Evolutionary conservation across 805 yeast species (phyloP), one percentile per base, ranked within the genome.

Genomic region (Kodamaea leandrae): DNA sequence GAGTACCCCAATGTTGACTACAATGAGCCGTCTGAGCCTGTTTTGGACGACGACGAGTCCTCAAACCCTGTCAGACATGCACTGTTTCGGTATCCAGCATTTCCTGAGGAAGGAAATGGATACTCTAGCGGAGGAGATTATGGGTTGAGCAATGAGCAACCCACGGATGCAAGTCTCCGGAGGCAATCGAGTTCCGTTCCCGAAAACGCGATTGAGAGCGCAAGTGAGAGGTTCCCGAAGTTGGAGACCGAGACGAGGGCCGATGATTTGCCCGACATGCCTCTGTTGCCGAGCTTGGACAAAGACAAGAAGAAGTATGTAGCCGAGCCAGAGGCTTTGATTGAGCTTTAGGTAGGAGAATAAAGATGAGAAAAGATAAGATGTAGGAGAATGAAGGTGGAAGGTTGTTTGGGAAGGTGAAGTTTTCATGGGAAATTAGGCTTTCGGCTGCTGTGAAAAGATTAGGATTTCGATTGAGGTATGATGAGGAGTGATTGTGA

Each of bases 251-350:
- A 36, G 16, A 18, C 17, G 6, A 21, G 8, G 17, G 32, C 14
- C 3, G 32, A 14, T 10, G 39, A 21, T 27, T 12, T 30, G 9
- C 32, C 28, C 24, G 26, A 13, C 13, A 17, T 26, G 24, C 37
- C 37, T 23, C 16, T 18, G 13, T 16, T 24, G 28, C 37, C 37
- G 16, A 9, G 6, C 7, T 16, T 25, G 16, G 30, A 20, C 4
- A 27, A 46, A 47, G 13, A 21, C n/a, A 33, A 29, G 24, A 40
- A 37, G 37, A 51, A 46, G 43, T 49, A 9, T 39, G 43, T 39
- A 30, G 43, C 57, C 10, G 72, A 66, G 46, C 72, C 72, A 6
- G 71, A 64, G 44, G 68, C 71, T 13, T 60, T 69, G 40, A 69
- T 69, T 41, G 74, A 69, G 45, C 48, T 69, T 30, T 67, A 52